Evolutionary conservation across 108 stramenopile species (phyloP).

Genomic region (Schizochytrium sp.): DNA sequence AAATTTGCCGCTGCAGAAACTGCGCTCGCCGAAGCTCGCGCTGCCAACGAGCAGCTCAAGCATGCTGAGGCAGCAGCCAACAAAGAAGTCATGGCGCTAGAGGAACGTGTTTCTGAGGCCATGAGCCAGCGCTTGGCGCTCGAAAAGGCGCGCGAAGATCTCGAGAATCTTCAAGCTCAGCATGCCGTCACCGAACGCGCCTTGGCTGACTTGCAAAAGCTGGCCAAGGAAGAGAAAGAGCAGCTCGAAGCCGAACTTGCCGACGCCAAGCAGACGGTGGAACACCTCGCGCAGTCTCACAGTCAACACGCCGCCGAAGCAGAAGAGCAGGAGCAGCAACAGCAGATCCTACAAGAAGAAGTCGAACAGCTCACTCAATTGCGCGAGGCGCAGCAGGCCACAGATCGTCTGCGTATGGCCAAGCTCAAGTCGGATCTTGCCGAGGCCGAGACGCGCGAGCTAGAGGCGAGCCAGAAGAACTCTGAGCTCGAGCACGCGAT

Average conservation of each 20-base stretch:
- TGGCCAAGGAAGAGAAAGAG: not conserved
- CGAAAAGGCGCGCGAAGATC: not conserved
- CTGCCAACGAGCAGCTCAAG: not conserved
- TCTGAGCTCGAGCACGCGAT: not conserved
- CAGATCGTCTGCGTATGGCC: not conserved
- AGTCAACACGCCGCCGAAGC: not conserved
- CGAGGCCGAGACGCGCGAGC: not conserved
- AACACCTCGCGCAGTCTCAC: not conserved
- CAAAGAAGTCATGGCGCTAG: not conserved
- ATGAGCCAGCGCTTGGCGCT: not conserved
- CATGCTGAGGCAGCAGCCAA: not conserved
- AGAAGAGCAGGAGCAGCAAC: not conserved
- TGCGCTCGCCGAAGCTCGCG: not conserved
- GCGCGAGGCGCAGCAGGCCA: not conserved
- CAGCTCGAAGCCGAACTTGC: not conserved
- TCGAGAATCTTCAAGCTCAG: not conserved
- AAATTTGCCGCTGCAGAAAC: not conserved
- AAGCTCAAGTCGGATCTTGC: not conserved
- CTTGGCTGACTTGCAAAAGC: not conserved
- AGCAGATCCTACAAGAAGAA: not conserved
- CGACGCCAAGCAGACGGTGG: not conserved
- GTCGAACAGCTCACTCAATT: not conserved
- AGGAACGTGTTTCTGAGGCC: not conserved
- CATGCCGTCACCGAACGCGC: not conserved
- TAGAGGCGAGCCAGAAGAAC: not conserved